A percentile compares a stretch with the other conserved stretches of the same genome.
Conservation (phyloP, 495 filamentous ascomycete genomes). For the Hypoxylon perforatum region DNA sequence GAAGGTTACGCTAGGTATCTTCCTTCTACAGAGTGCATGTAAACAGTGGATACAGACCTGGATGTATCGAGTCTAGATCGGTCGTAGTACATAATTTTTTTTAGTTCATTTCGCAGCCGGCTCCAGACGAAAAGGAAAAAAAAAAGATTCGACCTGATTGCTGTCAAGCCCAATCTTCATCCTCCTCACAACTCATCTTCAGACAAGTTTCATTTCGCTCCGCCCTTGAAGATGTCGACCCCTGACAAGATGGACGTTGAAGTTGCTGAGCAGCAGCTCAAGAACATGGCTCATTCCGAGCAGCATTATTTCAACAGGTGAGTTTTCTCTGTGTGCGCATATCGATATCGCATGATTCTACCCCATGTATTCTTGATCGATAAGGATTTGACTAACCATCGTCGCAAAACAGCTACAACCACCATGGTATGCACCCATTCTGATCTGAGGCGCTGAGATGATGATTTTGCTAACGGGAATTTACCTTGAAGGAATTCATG, state of each 20-base stretch:
- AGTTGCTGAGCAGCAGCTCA: constrained; percentile 62
- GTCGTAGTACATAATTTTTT: constrained; percentile 9
- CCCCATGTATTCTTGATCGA: constrained; percentile 17
- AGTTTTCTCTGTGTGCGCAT: constrained; percentile 43
- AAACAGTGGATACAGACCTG: constrained; percentile 1
- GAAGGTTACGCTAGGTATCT: background rate
- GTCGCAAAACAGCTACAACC: constrained; percentile 77
- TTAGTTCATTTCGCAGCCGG: constrained; percentile 23
- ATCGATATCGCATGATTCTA: constrained; percentile 22
- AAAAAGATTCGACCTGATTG: constrained; percentile 28
- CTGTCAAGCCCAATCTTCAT: constrained; percentile 22
- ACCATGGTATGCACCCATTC: constrained; percentile 77
- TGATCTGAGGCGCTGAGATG: constrained; percentile 1
- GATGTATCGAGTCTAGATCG: constrained; percentile 34
- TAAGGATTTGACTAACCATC: constrained; percentile 46
- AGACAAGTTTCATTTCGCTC: background rate
- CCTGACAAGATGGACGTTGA: constrained; percentile 58
- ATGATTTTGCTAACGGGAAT: constrained; percentile 46
- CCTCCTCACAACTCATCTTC: constrained; percentile 17
- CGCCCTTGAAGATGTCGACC: constrained; percentile 46
- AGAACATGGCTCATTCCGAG: constrained; percentile 84
- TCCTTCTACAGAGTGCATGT: background rate
- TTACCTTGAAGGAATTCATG: constrained; percentile 79
- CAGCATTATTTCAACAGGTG: constrained; percentile 98
- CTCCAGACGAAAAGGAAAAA: constrained; percentile 22